Percentiles rank a stretch among this genome's conserved stretches.
These are phyloP conservation scores for Linum lewisii DNA, from an alignment of 345 rosid genomes.

Conservation along the genomic window DNA sequence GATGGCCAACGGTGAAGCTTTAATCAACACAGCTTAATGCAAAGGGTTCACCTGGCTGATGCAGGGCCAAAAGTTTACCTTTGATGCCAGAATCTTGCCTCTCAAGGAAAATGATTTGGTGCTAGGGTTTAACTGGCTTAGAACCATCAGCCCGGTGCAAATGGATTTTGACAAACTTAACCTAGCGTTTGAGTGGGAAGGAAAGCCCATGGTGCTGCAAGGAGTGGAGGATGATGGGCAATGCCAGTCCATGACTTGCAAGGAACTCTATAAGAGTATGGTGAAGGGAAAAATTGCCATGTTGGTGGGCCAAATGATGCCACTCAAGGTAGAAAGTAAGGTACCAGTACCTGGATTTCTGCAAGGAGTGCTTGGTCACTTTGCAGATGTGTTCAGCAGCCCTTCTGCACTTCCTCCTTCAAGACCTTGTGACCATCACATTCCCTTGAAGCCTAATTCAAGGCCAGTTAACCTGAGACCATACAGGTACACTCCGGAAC, in stretches of 20 bases:
- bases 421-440: neutral
- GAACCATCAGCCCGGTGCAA: neutral
- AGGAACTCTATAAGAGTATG: neutral
- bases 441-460: neutral
- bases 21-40: neutral
- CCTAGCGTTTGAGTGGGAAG: neutral
- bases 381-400: neutral
- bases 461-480: neutral
- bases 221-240: neutral
- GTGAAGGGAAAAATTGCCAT: neutral
- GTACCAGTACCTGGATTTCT: neutral
- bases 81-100: neutral
- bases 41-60: neutral
- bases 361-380: neutral
- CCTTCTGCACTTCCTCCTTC: neutral
- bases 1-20: neutral
- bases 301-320: too few relatives aligned
- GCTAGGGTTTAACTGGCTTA: neutral
- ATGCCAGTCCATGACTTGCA: neutral
- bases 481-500: neutral
- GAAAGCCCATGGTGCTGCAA: neutral
- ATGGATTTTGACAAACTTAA: neutral
- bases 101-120: neutral
- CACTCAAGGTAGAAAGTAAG: too few relatives aligned
- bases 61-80: neutral